Base-by-base conservation (phyloP, 257 asterid genomes). In the Leonotis leonurus region DNA sequence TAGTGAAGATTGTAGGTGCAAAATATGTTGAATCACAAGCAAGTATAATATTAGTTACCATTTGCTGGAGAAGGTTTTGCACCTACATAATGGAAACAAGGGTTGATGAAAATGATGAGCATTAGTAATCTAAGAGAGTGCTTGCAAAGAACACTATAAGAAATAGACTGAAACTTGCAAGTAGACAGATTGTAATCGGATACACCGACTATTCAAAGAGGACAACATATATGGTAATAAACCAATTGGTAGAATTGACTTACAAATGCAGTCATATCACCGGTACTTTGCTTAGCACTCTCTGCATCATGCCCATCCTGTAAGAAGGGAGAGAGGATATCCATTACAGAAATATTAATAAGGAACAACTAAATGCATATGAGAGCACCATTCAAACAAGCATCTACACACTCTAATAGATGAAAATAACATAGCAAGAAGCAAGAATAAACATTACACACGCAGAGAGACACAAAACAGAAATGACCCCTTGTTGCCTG, bases 251-350 rank as follows among this genome's bases (percentile, higher is more conserved):
- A 43, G 55, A 48, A 60, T 5, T 18, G 53, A 68, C 96, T 78
- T 78, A 88, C 96, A 69, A 88, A 88, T 33, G 78, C 86, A 73
- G 96, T 88, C 96, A 85, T 85, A 72, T 88, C 96, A 70, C 93
- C 83, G 0, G 93, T 83, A 70, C 86, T 83, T 73, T 88, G 93
- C 52, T 88, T 85, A 21, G 89, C 46, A 70, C 71, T 63, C 36
- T 83, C 92, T 21, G 79, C 87, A 81, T 83, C 86, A 35, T 85
- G 95, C 58, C 96, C 96, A 33, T 88, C 95, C 95, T 88, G 81
- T 78, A 72, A 82, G 64, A 48, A 46, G 39, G 70, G 35, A n/a
- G n/a, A n/a, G 26, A 56, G 32, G 37, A 44, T 60, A 46, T 26
- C 40, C 52, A 64, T 27, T 56, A 29, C 59, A 40, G 54, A 54